Percentiles rank a stretch among this genome's conserved stretches.
phyloP scores from a whole-genome alignment of 768 basidiomycete genomes.

The Omphalotus guepiniiformis region DNA sequence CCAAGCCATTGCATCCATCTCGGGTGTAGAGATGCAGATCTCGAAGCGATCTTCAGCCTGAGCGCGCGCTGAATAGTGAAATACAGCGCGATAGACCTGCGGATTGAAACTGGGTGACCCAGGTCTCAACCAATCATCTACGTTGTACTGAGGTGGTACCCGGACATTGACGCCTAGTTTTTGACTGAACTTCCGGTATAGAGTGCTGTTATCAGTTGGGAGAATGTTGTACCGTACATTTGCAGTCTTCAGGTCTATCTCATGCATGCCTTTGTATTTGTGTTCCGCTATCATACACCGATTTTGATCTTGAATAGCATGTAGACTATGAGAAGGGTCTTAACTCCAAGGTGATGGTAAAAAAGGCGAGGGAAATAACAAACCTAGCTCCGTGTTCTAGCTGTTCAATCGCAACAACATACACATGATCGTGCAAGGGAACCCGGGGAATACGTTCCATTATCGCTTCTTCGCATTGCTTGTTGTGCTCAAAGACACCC shows the following conservation, averaged over 20 bases:
- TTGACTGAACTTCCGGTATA: conserved; percentile 14
- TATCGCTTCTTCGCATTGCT: conserved; percentile 16
- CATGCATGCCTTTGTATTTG: conserved; percentile 2
- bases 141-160: conserved; percentile 9
- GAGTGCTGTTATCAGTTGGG: conserved; percentile 13
- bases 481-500: conserved; percentile 25
- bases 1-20: conserved; percentile 20
- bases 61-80: conserved; percentile 21
- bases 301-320: conserved; percentile 15
- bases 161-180: background rate
- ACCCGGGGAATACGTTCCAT: conserved; percentile 20
- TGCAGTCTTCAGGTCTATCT: background rate
- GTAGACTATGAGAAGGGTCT: conserved; percentile 7
- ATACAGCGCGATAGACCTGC: conserved; percentile 12
- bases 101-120: background rate
- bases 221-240: conserved; percentile 18
- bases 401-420: conserved; percentile 17
- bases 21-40: conserved; percentile 27
- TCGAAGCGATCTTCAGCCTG: conserved; percentile 20
- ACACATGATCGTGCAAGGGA: conserved; percentile 29
- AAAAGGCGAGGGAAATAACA: too few species aligned
- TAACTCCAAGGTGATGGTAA: too few species aligned
- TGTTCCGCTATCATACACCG: background rate
- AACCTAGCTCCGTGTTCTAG: conserved; percentile 14
- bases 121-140: conserved; percentile 9